Conservation (phyloP, 2,329 filamentous ascomycete genomes). For the Pseudogymnoascus sp. region DNA sequence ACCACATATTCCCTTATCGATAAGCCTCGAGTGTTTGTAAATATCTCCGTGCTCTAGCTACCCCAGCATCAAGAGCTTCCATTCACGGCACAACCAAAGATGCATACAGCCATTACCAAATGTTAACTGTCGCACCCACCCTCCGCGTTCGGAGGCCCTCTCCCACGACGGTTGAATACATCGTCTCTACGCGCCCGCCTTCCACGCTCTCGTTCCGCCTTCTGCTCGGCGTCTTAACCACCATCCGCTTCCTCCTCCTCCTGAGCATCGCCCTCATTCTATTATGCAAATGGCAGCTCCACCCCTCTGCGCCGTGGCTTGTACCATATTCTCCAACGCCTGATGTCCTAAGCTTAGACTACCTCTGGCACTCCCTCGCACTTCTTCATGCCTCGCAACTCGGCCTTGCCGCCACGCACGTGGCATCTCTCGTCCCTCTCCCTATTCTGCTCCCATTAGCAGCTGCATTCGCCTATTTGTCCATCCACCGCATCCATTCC, state of each 20-base stretch:
- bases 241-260: conserved; percentile 35
- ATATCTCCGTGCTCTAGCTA: not conserved
- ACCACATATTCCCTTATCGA: conserved; percentile 10
- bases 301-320: conserved; percentile 11
- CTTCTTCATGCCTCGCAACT: conserved; percentile 24
- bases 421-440: conserved; percentile 33
- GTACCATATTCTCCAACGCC: conserved; percentile 1
- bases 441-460: conserved; percentile 36
- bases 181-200: conserved; percentile 70
- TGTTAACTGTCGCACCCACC: conserved; percentile 55
- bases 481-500: conserved; percentile 42
- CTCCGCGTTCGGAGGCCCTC: conserved; percentile 64
- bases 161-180: conserved; percentile 86
- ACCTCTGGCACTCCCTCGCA: conserved; percentile 24
- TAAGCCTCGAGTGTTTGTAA: conserved; percentile 5
- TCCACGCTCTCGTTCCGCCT: conserved; percentile 42
- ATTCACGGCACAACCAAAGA: conserved; percentile 7
- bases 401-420: conserved; percentile 27
- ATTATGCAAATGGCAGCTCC: conserved; percentile 40
- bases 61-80: conserved; percentile 5
- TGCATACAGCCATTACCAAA: conserved; percentile 27
- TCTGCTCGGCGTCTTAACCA: conserved; percentile 37
- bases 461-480: conserved; percentile 35
- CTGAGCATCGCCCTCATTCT: conserved; percentile 41
- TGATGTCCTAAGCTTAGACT: conserved; percentile 15